A percentile compares a stretch with the other conserved stretches of the same genome.
These are phyloP conservation scores for Auricularia heimuer DNA, from an alignment of 768 basidiomycete genomes.

Conservation along the genomic window DNA sequence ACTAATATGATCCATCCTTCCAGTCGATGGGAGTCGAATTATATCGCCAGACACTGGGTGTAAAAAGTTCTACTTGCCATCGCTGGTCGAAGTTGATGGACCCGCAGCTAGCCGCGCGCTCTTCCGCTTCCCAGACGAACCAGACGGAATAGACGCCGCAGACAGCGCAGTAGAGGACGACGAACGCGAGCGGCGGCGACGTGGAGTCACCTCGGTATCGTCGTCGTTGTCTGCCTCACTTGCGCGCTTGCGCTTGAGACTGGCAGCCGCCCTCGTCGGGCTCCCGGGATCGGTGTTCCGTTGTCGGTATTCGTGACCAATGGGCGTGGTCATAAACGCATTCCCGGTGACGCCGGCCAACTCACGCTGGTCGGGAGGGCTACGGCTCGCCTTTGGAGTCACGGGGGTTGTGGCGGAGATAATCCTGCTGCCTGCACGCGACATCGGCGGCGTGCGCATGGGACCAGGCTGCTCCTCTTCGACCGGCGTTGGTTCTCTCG, in stretches of 20 bases:
- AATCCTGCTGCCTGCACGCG: background rate
- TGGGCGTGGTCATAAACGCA: background rate
- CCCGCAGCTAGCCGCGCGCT: too few relatives aligned
- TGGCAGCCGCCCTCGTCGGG: background rate
- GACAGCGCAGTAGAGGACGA: background rate
- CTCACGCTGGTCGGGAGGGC: background rate
- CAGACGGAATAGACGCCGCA: too few relatives aligned
- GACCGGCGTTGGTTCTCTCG: background rate
- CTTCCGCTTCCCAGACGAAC: too few relatives aligned
- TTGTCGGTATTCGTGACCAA: background rate
- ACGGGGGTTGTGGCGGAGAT: background rate
- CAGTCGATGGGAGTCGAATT: too few relatives aligned
- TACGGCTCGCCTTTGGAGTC: background rate
- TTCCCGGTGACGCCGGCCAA: background rate
- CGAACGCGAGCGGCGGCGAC: background rate
- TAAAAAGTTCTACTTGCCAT: too few relatives aligned
- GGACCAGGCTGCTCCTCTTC: background rate
- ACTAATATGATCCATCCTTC: too few relatives aligned
- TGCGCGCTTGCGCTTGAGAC: background rate
- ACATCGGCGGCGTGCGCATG: background rate
- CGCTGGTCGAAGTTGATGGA: too few relatives aligned
- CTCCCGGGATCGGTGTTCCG: background rate
- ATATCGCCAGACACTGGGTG: too few relatives aligned
- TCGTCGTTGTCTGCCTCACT: background rate
- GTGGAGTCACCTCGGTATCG: background rate